phyloP scores from a whole-genome alignment of 306 rosid genomes.

The Sesbania bispinosa region DNA sequence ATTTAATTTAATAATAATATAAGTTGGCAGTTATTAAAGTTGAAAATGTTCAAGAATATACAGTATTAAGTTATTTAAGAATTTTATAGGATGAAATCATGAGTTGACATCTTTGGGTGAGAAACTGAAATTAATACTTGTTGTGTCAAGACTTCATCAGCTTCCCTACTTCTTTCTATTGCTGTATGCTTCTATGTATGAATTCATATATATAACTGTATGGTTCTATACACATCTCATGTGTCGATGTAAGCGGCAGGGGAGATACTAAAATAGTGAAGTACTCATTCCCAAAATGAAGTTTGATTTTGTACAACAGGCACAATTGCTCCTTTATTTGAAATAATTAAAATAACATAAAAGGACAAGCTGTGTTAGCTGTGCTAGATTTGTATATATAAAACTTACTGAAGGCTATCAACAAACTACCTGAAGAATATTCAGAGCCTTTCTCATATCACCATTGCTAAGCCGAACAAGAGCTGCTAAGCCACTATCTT shows the following conservation, averaged over 20 bases:
- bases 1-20: not conserved
- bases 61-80: not conserved
- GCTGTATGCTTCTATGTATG: not conserved
- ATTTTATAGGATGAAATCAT: not conserved
- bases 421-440: constrained; percentile 72
- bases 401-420: not conserved
- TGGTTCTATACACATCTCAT: not conserved
- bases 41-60: not conserved
- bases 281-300: not conserved
- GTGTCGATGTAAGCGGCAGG: not conserved
- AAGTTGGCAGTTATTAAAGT: not conserved
- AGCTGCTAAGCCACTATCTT: constrained; percentile 70
- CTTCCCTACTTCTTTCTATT: not conserved
- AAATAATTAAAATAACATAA: not conserved
- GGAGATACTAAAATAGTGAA: not conserved
- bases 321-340: constrained; percentile 5
- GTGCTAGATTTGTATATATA: not conserved
- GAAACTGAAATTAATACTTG: not conserved
- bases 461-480: constrained; percentile 88
- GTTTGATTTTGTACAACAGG: not conserved
- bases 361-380: not conserved
- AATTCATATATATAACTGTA: not conserved
- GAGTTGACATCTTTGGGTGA: not conserved
- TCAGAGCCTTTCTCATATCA: constrained; percentile 93
- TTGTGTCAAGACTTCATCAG: not conserved